Percentiles rank a stretch among this genome's conserved stretches.
phyloP scores from a whole-genome alignment of 2,329 filamentous ascomycete genomes.

The Proliferodiscus dingleyae region DNA sequence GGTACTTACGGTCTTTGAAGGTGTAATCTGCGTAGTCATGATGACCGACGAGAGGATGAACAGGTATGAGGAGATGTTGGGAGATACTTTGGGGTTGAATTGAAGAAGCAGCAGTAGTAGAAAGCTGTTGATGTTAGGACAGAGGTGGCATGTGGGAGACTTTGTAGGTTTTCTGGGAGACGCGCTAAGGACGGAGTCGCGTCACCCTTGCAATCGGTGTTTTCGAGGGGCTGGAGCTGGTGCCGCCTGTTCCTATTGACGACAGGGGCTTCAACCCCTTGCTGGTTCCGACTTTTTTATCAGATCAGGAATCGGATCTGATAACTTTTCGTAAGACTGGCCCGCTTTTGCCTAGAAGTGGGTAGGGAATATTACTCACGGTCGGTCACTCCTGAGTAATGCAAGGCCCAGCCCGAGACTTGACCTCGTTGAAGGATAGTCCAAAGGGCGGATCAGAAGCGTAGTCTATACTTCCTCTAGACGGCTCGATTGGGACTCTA shows the following conservation, averaged over 20 bases:
- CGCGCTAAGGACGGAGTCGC: neutral
- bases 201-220: neutral
- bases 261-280: no score
- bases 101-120: conserved; percentile 4
- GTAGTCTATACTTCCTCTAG: no score
- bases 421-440: no score
- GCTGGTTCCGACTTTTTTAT: neutral
- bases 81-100: conserved; percentile 8
- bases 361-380: neutral
- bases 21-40: conserved; percentile 74
- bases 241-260: neutral
- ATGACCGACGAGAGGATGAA: conserved; percentile 18
- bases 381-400: neutral
- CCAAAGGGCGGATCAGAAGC: no score
- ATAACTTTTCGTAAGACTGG: neutral
- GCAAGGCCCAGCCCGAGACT: no score
- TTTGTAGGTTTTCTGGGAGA: neutral
- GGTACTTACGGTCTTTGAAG: conserved; percentile 64
- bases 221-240: neutral
- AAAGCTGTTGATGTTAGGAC: conserved; percentile 1
- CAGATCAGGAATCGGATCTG: neutral
- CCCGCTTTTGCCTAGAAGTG: neutral
- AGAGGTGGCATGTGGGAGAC: neutral
- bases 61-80: neutral
- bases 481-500: no score